These are phyloP conservation scores for Phanerochaete carnosa DNA, from an alignment of 768 basidiomycete species.

Conservation along the genomic window DNA sequence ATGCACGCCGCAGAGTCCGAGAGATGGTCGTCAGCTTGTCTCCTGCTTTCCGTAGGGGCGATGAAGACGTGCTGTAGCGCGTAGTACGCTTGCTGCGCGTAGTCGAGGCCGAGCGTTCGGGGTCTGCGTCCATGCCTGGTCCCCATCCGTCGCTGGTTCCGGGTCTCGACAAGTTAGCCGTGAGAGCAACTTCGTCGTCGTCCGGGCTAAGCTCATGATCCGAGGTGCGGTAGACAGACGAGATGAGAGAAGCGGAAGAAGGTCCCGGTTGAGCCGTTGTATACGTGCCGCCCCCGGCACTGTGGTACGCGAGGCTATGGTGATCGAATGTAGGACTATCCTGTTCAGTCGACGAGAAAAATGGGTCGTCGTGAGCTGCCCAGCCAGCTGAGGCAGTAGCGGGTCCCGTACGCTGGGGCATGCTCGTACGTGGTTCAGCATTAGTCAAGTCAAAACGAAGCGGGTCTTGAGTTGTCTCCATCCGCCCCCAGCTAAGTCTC, in stretches of 20 bases:
- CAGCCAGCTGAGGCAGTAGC: slow-evolving; percentile 17
- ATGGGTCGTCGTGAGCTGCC: slow-evolving; percentile 42
- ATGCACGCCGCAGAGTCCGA: slow-evolving; percentile 56
- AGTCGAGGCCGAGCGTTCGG: slow-evolving; percentile 41
- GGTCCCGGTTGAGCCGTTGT: slow-evolving; percentile 42
- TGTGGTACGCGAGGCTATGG: slow-evolving; percentile 17
- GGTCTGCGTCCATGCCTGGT: slow-evolving; percentile 35
- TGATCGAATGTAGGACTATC: slow-evolving; percentile 30
- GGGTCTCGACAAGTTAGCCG: slow-evolving; percentile 45
- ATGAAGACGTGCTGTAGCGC: slow-evolving; percentile 52
- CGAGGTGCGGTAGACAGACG: slow-evolving; percentile 30
- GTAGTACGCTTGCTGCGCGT: slow-evolving; percentile 40
- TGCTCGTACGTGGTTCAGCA: slow-evolving; percentile 20
- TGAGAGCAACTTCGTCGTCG: slow-evolving; percentile 59
- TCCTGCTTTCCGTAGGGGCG: slow-evolving; percentile 60
- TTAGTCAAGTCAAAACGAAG: slow-evolving; percentile 35
- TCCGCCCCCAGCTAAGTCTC: slow-evolving; percentile 55
- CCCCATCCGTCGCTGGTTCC: slow-evolving; percentile 27
- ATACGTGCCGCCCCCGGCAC: slow-evolving; percentile 30
- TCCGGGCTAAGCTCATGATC: slow-evolving; percentile 43
- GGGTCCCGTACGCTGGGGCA: slow-evolving; percentile 18
- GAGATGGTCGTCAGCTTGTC: slow-evolving; percentile 57
- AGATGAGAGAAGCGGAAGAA: slow-evolving; percentile 52
- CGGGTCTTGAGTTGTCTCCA: slow-evolving; percentile 46
- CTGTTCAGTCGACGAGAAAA: slow-evolving; percentile 41